Percentiles rank a stretch among this genome's conserved stretches.
Conservation (phyloP, 208 protist genomes). For the Crithidia acanthocephali region DNA sequence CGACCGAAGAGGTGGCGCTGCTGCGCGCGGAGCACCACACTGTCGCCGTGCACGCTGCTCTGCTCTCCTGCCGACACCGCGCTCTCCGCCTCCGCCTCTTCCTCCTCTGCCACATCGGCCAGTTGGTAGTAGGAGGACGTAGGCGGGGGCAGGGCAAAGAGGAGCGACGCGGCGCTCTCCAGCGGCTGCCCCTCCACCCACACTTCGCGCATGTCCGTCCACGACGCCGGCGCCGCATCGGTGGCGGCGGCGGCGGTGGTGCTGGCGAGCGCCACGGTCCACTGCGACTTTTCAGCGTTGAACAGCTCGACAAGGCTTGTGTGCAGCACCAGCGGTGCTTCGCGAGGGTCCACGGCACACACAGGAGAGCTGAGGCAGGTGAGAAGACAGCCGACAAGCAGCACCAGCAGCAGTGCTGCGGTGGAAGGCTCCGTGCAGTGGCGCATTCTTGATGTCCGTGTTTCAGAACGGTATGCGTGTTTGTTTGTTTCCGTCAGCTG, state of each 20-base stretch:
- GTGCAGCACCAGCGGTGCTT: constrained; percentile 24
- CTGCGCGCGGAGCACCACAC: constrained; percentile 6
- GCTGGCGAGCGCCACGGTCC: constrained; percentile 17
- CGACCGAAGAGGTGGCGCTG: constrained; percentile 17
- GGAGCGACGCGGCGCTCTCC: constrained; percentile 28
- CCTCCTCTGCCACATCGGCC: constrained; percentile 3
- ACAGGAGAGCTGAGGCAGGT: not conserved
- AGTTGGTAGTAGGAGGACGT: constrained; percentile 2
- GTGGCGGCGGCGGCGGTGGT: not conserved
- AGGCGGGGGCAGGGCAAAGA: constrained; percentile 18
- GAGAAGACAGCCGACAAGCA: constrained; percentile 1
- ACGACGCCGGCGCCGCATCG: not conserved
- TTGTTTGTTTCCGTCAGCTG: no score
- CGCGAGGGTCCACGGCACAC: not conserved
- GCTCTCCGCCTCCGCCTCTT: not conserved
- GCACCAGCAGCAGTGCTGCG: not conserved
- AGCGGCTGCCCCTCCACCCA: constrained; percentile 26
- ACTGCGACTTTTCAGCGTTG: constrained; percentile 26
- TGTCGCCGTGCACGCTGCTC: not conserved
- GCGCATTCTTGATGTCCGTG: no score
- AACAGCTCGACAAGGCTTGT: constrained; percentile 30
- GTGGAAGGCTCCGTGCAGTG: not conserved
- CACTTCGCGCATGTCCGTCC: constrained; percentile 32
- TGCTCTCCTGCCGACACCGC: not conserved
- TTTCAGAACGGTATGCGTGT: no score